Evolutionary conservation across 768 basidiomycete genomes (phyloP).

Genomic region (Cystobasidiopsis lactophilus): DNA sequence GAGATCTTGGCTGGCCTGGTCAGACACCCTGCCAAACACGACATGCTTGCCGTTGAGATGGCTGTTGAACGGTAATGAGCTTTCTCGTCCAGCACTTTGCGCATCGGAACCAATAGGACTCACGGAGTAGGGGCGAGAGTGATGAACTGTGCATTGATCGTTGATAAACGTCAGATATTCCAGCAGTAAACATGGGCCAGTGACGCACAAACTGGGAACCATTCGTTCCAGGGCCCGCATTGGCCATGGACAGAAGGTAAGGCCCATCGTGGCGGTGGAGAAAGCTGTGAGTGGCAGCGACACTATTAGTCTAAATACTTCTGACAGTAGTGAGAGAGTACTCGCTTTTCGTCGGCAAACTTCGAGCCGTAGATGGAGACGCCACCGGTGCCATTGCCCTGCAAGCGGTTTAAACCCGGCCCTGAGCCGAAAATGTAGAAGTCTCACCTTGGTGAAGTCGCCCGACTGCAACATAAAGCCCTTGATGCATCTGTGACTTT

Average conservation of each 20-base stretch:
- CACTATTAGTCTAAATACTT: neutral
- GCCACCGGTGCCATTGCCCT: conserved; percentile 15
- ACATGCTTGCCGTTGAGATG: too few species aligned
- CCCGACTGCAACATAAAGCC: conserved; percentile 15
- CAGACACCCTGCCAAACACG: too few species aligned
- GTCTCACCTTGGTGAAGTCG: conserved; percentile 9
- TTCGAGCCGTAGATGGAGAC: conserved; percentile 14
- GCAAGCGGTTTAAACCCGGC: neutral
- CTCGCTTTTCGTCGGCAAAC: conserved; percentile 15
- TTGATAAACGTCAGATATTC: too few species aligned
- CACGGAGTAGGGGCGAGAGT: too few species aligned
- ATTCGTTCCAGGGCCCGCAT: conserved; percentile 14
- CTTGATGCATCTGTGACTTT: too few species aligned
- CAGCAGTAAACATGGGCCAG: too few species aligned
- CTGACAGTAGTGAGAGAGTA: neutral
- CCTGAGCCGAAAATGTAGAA: too few species aligned
- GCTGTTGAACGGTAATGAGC: too few species aligned
- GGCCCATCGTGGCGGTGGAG: neutral
- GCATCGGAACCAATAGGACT: too few species aligned
- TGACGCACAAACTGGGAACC: conserved; percentile 11
- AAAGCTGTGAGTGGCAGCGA: neutral
- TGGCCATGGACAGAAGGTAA: conserved; percentile 16
- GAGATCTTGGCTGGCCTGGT: too few species aligned
- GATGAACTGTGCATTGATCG: too few species aligned
- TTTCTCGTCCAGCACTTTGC: too few species aligned